Conservation (phyloP, 2,329 filamentous ascomycete species). For the Fusarium praegraminearum region DNA sequence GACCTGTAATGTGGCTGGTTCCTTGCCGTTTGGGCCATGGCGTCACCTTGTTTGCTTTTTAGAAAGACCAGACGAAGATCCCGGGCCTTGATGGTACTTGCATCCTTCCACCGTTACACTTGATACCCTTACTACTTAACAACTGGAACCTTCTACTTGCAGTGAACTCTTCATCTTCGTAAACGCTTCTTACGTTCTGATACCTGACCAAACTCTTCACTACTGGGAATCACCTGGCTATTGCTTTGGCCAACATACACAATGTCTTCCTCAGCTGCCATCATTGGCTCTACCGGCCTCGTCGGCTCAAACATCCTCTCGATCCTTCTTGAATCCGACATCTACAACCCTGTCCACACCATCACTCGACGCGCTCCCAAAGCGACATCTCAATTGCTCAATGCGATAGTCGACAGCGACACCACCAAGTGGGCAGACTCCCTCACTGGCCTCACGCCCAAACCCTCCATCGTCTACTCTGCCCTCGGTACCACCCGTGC, state of each 20-base stretch:
- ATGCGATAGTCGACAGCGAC: constrained; percentile 72
- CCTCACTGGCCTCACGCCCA: constrained; percentile 66
- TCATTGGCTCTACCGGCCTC: constrained; percentile 76
- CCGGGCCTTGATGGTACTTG: not conserved
- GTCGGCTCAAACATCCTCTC: constrained; percentile 80
- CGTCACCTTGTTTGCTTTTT: constrained; percentile 6
- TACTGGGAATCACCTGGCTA: not conserved
- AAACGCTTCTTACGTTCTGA: not conserved
- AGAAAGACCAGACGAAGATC: not conserved
- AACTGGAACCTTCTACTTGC: not conserved
- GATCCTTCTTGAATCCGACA: constrained; percentile 67
- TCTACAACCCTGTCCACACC: constrained; percentile 68
- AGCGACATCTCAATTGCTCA: constrained; percentile 69
- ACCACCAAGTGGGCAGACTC: constrained; percentile 74
- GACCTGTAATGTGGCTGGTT: constrained; percentile 12
- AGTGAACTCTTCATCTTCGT: not conserved
- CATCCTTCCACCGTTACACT: not conserved
- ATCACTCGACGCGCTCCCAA: constrained; percentile 75
- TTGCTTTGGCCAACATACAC: not conserved
- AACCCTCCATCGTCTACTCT: constrained; percentile 77
- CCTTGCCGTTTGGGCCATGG: constrained; percentile 2
- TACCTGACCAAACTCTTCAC: not conserved
- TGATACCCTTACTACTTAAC: not conserved
- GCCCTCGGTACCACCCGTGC: constrained; percentile 83
- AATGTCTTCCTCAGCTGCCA: constrained; percentile 58